Base-by-base conservation (phyloP, 202 grass and related monocot genomes). In the Elaeis oleifera region DNA sequence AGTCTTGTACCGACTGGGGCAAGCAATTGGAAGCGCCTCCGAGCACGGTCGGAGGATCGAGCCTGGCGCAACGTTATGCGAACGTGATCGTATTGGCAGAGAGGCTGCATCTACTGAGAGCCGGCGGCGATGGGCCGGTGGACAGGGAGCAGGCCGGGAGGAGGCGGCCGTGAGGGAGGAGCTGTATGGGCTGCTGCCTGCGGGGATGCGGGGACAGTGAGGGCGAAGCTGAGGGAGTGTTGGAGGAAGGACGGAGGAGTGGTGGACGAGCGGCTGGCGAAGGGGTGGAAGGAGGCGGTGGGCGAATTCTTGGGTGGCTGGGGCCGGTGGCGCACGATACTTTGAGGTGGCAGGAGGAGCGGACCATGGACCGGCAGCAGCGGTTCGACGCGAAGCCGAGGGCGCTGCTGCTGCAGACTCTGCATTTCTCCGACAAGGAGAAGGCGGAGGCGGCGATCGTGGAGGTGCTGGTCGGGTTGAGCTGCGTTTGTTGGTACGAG, bases 271-370 rank as follows among this genome's bases (percentile, higher is more conserved):
- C 64, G 22, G 36, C 55, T 79, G 6, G 87, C 79, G 15, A 71
- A 71, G 7, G 79, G 63, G n/a, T 75, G 84, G 68, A 72, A 64
- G 68, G 71, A 81, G 20, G 71, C 58, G 39, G 81, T 77, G 56
- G 73, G 39, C 5, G 61, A 4, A 60, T 75, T 57, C 76, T 91
- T 56, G 69, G 73, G 60, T 91, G 91, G 91, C 9, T 96, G 60
- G 82, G 63, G 6, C 84, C 84, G 8, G 74, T 96, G 79, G 92
- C 87, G 39, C 67, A 24, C 53, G 92, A 85, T 59, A 91, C 87
- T 5, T 60, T 73, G 71, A 79, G 81, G 58, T 96, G 91, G 91
- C 80, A 83, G 28, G 84, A 88, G 60, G 91, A 96, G 68, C 72
- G 79, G 24, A 76, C 84, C 44, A 82, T 96, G 79, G 92, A 96